Evolutionary conservation across 306 rosid genomes (phyloP).

Genomic region (Lathyrus aphaca): DNA sequence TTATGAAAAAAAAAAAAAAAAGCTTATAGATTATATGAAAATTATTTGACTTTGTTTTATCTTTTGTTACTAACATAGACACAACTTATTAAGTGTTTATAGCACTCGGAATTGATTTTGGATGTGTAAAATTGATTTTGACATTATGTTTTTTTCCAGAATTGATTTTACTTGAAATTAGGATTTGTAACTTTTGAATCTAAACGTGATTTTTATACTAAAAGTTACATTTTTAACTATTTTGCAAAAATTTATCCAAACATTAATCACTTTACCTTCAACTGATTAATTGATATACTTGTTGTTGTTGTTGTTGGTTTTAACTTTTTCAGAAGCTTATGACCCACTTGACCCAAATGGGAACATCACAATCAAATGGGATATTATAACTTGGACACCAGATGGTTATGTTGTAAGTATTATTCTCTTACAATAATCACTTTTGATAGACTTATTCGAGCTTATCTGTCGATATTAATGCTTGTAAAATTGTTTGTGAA

Average conservation of each 20-base stretch:
- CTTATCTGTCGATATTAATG: neutral
- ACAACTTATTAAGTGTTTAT: neutral
- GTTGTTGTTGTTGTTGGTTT: slow-evolving; percentile 4
- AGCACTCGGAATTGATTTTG: no score
- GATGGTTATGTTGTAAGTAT: slow-evolving; percentile 87
- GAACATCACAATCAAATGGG: slow-evolving; percentile 87
- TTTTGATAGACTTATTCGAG: neutral
- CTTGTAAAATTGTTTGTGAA: neutral
- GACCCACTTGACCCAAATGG: slow-evolving; percentile 85
- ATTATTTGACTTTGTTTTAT: neutral
- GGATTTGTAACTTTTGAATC: no score
- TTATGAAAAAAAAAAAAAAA: neutral
- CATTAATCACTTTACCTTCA: no score
- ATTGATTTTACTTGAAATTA: no score
- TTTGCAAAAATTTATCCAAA: no score
- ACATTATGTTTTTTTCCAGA: no score
- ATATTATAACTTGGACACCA: slow-evolving; percentile 67
- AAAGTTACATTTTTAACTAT: no score
- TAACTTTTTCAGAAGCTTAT: slow-evolving; percentile 62
- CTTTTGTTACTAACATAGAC: neutral
- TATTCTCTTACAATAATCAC: neutral
- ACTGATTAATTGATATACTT: neutral
- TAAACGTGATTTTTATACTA: no score
- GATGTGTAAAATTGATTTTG: no score
- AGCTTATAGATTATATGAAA: neutral